Evolutionary conservation across 1,284 basidiomycete genomes (phyloP).

Genomic region (Ceratobasidium sp.): DNA sequence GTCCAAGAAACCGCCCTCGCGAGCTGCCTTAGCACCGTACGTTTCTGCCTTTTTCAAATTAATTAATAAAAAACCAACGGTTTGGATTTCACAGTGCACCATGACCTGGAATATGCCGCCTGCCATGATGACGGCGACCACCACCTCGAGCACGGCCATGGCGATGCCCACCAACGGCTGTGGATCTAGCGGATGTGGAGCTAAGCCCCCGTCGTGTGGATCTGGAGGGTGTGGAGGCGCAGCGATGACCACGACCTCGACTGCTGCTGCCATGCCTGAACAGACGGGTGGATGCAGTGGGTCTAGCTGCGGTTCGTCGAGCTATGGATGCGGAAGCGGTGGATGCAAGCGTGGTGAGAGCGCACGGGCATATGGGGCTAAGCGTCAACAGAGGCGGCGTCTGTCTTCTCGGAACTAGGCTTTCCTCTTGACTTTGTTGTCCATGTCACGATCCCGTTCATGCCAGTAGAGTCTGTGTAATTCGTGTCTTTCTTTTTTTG

Average conservation of each 20-base stretch:
- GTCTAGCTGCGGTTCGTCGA: conserved; percentile 19
- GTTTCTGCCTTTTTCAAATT: conserved; percentile 4
- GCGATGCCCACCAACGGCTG: conserved; percentile 7
- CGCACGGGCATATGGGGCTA: conserved; percentile 3
- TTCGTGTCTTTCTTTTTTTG: not conserved
- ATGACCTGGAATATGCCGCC: conserved; percentile 12
- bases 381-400: conserved; percentile 28
- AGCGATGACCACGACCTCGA: conserved; percentile 19
- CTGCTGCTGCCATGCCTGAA: conserved; percentile 2
- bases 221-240: conserved; percentile 7
- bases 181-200: conserved; percentile 9
- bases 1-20: conserved; percentile 40
- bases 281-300: conserved; percentile 30
- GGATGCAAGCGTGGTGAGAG: conserved; percentile 17
- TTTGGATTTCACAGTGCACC: conserved; percentile 15
- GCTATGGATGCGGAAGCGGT: conserved; percentile 15
- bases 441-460: conserved; percentile 4
- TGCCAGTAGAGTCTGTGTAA: conserved; percentile 22
- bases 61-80: conserved; percentile 4
- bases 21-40: conserved; percentile 42
- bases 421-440: not conserved
- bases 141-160: conserved; percentile 11
- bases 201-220: not conserved
- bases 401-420: not conserved
- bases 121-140: conserved; percentile 20